Evolutionary conservation across 371 early-diverging fungal genomes (phyloP), one percentile per base, ranked within the genome.

Genomic region (Mucor mucedo): DNA sequence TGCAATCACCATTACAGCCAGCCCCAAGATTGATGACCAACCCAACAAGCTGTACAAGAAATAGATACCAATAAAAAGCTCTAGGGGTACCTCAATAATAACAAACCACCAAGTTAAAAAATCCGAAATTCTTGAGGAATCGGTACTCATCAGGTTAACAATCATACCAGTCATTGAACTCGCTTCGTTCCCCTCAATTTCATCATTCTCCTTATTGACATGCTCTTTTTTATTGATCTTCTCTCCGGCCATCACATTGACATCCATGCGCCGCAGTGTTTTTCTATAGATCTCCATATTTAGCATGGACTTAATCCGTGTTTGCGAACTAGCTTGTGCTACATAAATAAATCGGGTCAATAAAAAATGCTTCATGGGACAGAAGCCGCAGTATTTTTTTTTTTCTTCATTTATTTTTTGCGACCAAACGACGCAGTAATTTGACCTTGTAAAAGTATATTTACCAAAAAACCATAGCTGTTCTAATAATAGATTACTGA

Each of bases 121-220:
- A 16, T 84, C 80, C 9, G 85, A 73, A 21, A 95, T 79, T 45
- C 92, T 84, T 41, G 82, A 78, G 5, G 89, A 69, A 65, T 97
- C 97, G 3, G 95, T 89, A 13, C 94, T 89, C 76, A 95, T 89
- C 58, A 97, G 65, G 69, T 92, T 96, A 64, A 91, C 89, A 50
- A 96, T 83, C 28, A 83, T 85, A 16, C 96, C 96, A 1, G 82
- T 73, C 4, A 75, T 72, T 14, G 84, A 75, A 7, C 48, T 33
- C 4, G 16, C 35, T 8, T 27, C 44, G 6, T 42, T 42, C 3
- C 13, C 21, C 2, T 60, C 53, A 13, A 65, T 58, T 27, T 65
- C 73, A 0, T 64, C 62, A 5, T 38, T 42, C 2, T 58, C 56
- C 13, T 41, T 30, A 0, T 65, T 38, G 9, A 14, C n/a, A 10